Evolutionary conservation across 495 filamentous ascomycete genomes (phyloP).

Genomic region (Gamarada debralockiae): DNA sequence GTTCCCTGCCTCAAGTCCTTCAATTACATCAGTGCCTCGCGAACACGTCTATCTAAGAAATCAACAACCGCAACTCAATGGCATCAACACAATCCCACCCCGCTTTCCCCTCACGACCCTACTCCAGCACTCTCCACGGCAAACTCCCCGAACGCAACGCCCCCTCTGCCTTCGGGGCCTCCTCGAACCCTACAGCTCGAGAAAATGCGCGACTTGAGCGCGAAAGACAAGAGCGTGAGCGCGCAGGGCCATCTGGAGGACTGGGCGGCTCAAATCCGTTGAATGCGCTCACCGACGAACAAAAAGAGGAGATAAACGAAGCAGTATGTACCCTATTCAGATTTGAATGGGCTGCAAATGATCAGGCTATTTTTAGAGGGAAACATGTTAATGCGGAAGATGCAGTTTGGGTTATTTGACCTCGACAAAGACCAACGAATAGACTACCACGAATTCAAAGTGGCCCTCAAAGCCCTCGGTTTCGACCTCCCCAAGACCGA

Average conservation of each 20-base stretch:
- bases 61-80: conserved; percentile 12
- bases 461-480: conserved; percentile 92
- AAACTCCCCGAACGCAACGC: conserved; percentile 24
- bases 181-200: background rate
- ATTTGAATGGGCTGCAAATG: conserved; percentile 11
- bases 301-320: conserved; percentile 84
- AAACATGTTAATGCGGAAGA: background rate
- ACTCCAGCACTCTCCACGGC: conserved; percentile 21
- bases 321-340: conserved; percentile 53
- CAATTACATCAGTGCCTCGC: too few species aligned
- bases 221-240: conserved; percentile 34
- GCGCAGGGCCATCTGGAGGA: conserved; percentile 25
- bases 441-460: conserved; percentile 97
- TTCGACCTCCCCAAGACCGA: conserved; percentile 86
- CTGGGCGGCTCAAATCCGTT: conserved; percentile 18
- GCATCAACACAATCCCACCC: conserved; percentile 22
- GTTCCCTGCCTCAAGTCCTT: too few species aligned
- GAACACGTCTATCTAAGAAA: too few species aligned
- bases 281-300: conserved; percentile 69
- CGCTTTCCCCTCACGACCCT: conserved; percentile 21
- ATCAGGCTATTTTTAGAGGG: background rate
- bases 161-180: conserved; percentile 6
- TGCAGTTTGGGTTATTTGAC: conserved; percentile 91
- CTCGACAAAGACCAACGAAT: conserved; percentile 92
- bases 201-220: conserved; percentile 27